phyloP scores from a whole-genome alignment of 2,329 filamentous ascomycete species.

The Hypoxylon sp. region DNA sequence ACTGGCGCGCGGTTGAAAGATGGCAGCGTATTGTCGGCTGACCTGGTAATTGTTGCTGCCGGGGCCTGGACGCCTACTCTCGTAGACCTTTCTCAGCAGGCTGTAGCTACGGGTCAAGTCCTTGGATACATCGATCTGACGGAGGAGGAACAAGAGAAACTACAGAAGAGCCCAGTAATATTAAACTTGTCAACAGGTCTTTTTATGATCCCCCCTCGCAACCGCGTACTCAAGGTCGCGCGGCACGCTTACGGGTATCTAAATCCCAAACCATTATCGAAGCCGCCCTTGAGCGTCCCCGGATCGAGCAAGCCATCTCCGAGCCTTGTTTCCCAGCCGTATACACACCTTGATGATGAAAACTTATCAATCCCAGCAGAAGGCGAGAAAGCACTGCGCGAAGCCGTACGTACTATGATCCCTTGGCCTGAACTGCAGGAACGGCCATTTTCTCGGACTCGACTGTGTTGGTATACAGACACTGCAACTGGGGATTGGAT shows the following conservation, averaged over 20 bases:
- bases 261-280: slow-evolving; percentile 61
- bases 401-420: slow-evolving; percentile 72
- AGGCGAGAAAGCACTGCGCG: slow-evolving; percentile 72
- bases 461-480: slow-evolving; percentile 84
- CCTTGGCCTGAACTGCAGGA: slow-evolving; percentile 69
- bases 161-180: slow-evolving; percentile 78
- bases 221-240: slow-evolving; percentile 76
- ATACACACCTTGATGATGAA: slow-evolving; percentile 65
- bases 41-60: slow-evolving; percentile 83
- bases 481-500: slow-evolving; percentile 80
- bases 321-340: slow-evolving; percentile 56
- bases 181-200: slow-evolving; percentile 79
- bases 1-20: slow-evolving; percentile 71
- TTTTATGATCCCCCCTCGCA: slow-evolving; percentile 80
- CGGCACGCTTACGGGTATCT: slow-evolving; percentile 79
- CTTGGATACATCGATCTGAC: slow-evolving; percentile 84
- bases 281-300: slow-evolving; percentile 49
- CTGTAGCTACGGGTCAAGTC: slow-evolving; percentile 85
- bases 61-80: slow-evolving; percentile 89
- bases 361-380: slow-evolving; percentile 69
- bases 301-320: slow-evolving; percentile 17
- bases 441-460: slow-evolving; percentile 72
- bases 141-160: slow-evolving; percentile 74
- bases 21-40: slow-evolving; percentile 69
- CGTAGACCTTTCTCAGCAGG: slow-evolving; percentile 82